Conservation (phyloP, 2,329 filamentous ascomycete genomes). For the Atkinsonella hypoxylon region DNA sequence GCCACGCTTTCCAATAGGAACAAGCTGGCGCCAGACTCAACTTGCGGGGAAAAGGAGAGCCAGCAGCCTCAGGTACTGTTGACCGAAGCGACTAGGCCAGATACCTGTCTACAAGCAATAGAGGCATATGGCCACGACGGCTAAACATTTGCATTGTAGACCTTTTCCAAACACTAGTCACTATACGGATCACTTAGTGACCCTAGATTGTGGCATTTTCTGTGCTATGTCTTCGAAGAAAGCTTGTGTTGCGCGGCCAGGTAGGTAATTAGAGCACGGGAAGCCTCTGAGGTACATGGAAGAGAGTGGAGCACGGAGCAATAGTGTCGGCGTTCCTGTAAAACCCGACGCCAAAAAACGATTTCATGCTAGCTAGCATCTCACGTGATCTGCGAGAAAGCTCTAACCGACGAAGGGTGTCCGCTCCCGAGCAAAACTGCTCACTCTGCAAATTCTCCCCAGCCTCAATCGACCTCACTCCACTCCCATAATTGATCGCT, state of each 20-base stretch:
- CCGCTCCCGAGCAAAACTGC: conserved; percentile 34
- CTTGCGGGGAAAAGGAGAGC: conserved; percentile 8
- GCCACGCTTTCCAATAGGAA: no score
- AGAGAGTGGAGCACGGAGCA: not conserved
- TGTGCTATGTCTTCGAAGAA: no score
- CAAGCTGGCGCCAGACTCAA: no score
- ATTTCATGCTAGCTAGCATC: conserved; percentile 20
- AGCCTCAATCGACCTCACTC: conserved; percentile 41
- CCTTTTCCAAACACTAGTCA: no score
- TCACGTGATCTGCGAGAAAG: conserved; percentile 30
- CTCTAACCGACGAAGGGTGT: conserved; percentile 31
- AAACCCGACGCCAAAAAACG: conserved; percentile 4
- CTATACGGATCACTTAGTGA: no score
- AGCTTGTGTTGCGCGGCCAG: not conserved
- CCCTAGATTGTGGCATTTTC: no score
- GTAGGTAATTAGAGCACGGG: not conserved
- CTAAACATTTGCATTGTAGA: not conserved
- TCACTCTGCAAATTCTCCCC: conserved; percentile 37
- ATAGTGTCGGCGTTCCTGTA: conserved; percentile 3
- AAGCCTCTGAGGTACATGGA: not conserved
- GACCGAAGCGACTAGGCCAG: not conserved
- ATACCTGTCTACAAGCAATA: not conserved
- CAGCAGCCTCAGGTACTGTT: conserved; percentile 10
- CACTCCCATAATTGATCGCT: conserved; percentile 49
- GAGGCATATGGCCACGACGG: not conserved